Base-by-base conservation (phyloP, 169 alveolate species). In the Cryptosporidium xiaoi region DNA sequence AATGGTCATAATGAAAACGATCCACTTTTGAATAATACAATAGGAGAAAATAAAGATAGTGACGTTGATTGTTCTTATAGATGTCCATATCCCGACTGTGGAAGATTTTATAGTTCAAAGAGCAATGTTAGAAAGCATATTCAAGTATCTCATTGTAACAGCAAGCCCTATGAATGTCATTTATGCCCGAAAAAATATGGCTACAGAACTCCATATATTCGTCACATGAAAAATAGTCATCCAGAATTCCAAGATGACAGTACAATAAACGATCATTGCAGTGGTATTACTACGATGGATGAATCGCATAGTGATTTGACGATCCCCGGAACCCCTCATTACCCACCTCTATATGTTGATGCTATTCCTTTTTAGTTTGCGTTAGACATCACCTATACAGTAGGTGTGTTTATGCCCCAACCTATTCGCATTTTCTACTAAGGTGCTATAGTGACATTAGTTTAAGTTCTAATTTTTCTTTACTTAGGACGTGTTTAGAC, bases 1-100 rank as follows among this genome's bases (percentile, higher is more conserved):
- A 27, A 18, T 46, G 67, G 83, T 12, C 87, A 77, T 31, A 60
- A 77, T 34, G 87, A 77, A 60, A 77, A 77, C 29, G 87, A 77
- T 20, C 65, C 87, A 34, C 18, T 77, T n/a, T 24, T 77, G 34
- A 56, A 56, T 27, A 77, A 77, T 24, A 77, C 87, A 62, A 77
- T 77, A 40, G 77, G 65, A 16, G 87, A 77, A 60, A 77, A 36
- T 46, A 77, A 77, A 60, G 87, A 77, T 60, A 77, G 87, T 16
- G 87, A 77, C 48, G 44, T 56, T 77, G 87, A 77, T 62, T 77
- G 87, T 48, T 77, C 87, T n/a, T 77, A 77, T 77, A 77, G 87
- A 36, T 77, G 87, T 48, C 87, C 87, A 60, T 77, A 77, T 62
- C 87, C 87, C 34, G 87, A 77, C 48, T 77, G 87, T 77, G 87